phyloP scores from a whole-genome alignment of 192 early-diverging fungal genomes.

The Coemansia sp. region DNA sequence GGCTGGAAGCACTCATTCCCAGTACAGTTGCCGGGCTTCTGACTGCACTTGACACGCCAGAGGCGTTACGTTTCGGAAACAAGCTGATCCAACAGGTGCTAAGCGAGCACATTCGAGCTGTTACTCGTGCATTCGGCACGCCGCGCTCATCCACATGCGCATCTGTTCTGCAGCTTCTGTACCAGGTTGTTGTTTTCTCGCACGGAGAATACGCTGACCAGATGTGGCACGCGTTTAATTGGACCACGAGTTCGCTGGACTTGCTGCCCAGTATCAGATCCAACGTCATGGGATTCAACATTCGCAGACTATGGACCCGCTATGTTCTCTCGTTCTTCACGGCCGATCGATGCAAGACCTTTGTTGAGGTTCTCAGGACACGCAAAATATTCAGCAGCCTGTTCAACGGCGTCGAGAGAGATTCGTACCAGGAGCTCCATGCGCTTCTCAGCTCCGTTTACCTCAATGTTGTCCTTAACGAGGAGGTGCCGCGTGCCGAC shows the following conservation, averaged over 20 bases:
- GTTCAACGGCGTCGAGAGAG: slow-evolving; percentile 35
- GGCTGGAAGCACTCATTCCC: slow-evolving; percentile 40
- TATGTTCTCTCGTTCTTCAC: slow-evolving; percentile 51
- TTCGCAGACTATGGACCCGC: slow-evolving; percentile 45
- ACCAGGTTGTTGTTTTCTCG: slow-evolving; percentile 33
- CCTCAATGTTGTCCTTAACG: slow-evolving; percentile 31
- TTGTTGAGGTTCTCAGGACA: slow-evolving; percentile 29
- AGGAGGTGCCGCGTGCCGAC: slow-evolving; percentile 18
- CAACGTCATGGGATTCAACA: slow-evolving; percentile 34
- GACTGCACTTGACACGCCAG: slow-evolving; percentile 19
- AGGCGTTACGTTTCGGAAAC: slow-evolving; percentile 21
- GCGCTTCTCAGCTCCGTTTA: slow-evolving; percentile 28
- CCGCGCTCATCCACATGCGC: slow-evolving; percentile 42
- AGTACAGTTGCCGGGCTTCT: slow-evolving; percentile 26
- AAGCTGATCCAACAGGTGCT: slow-evolving; percentile 29
- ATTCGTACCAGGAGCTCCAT: slow-evolving; percentile 46
- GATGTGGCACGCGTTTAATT: slow-evolving; percentile 39
- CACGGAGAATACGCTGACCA: slow-evolving; percentile 41
- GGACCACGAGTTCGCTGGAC: slow-evolving; percentile 31
- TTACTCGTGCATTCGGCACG: slow-evolving; percentile 37
- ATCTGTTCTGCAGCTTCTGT: slow-evolving; percentile 33
- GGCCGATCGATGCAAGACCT: slow-evolving; percentile 26
- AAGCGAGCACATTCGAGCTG: slow-evolving; percentile 24
- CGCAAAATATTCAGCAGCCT: slow-evolving; percentile 23
- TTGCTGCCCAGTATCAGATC: slow-evolving; percentile 24